A percentile compares a stretch with the other conserved stretches of the same genome.
These are phyloP conservation scores for Mucor racemosus DNA, from an alignment of 371 early-diverging fungal species.

Conservation along the genomic window DNA sequence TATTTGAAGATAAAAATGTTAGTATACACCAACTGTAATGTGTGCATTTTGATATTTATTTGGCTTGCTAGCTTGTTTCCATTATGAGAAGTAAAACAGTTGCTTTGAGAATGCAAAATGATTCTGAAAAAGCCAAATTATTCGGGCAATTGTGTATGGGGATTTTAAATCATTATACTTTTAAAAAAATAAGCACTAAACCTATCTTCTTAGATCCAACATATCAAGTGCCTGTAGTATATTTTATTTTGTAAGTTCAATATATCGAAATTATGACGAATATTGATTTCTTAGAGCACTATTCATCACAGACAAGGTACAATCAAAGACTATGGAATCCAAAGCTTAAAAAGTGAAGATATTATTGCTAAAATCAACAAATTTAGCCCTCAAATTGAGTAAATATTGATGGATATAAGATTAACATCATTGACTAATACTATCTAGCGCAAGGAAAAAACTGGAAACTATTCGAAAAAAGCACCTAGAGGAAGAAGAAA, in stretches of 20 bases:
- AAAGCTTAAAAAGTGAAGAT: neutral
- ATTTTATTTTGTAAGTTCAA: constrained; percentile 13
- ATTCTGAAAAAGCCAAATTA: constrained; percentile 17
- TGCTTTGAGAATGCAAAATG: constrained; percentile 14
- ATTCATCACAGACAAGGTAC: neutral
- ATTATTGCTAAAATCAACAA: neutral
- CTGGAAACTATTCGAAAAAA: neutral
- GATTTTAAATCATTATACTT: neutral
- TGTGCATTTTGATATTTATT: neutral
- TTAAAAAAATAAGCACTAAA: neutral
- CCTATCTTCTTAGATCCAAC: constrained; percentile 12
- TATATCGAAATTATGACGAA: neutral
- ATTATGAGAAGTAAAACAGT: constrained; percentile 5
- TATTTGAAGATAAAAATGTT: constrained; percentile 12
- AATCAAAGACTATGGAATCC: neutral
- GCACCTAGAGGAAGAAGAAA: neutral
- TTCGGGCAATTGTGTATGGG: constrained; percentile 21
- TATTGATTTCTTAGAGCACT: neutral
- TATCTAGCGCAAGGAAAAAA: neutral
- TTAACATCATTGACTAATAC: neutral
- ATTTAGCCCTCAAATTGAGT: neutral
- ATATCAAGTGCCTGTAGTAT: constrained; percentile 16
- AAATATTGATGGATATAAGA: neutral
- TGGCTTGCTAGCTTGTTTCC: neutral
- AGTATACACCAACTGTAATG: neutral